Evolutionary conservation across 192 early-diverging fungal genomes (phyloP).

Genomic region (Coemansia sp.): DNA sequence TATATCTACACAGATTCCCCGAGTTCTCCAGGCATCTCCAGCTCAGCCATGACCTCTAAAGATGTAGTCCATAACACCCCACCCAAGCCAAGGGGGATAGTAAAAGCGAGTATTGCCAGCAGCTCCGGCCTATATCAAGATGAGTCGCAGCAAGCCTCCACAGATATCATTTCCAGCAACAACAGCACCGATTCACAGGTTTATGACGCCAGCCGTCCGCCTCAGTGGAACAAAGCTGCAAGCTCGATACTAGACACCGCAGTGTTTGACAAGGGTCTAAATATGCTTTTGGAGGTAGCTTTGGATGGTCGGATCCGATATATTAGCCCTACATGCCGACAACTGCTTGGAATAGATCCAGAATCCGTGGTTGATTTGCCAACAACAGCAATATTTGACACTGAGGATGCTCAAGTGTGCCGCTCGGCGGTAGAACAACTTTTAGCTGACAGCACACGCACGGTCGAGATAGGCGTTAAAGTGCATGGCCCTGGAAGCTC

Average conservation of each 20-base stretch:
- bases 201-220: neutral
- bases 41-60: neutral
- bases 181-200: neutral
- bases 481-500: constrained; percentile 21
- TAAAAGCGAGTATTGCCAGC: neutral
- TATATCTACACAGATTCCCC: neutral
- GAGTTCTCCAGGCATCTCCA: neutral
- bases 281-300: constrained; percentile 38
- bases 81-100: neutral
- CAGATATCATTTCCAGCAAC: neutral
- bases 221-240: neutral
- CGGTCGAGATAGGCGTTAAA: constrained; percentile 34
- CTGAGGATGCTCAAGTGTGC: constrained; percentile 17
- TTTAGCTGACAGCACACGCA: constrained; percentile 34
- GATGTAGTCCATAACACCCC: neutral
- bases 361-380: constrained; percentile 30
- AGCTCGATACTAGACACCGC: neutral
- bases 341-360: constrained; percentile 25
- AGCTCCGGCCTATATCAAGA: neutral
- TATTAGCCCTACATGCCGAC: constrained; percentile 39
- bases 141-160: neutral
- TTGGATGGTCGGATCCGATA: constrained; percentile 47
- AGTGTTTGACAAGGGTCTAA: constrained; percentile 30
- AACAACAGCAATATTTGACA: constrained; percentile 26
- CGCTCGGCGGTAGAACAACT: constrained; percentile 47